Base-by-base conservation (phyloP, 2,329 filamentous ascomycete species). In the Geoglossum cookeanum region DNA sequence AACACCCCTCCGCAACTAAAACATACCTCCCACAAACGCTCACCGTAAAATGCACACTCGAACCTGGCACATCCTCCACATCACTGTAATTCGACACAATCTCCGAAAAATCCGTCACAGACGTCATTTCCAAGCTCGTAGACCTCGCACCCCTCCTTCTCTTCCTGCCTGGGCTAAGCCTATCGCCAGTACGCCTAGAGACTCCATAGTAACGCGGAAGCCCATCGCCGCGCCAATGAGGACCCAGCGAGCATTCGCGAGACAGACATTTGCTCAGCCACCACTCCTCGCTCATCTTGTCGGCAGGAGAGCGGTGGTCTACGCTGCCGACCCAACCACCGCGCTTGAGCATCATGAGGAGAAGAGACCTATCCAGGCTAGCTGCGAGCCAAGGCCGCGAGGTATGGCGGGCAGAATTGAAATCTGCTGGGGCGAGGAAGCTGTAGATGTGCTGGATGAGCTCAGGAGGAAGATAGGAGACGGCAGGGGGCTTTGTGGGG, bases 331-430 rank as follows among this genome's bases (percentile, higher is more conserved):
- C 76, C 75, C 78, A 80, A 3, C 78, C 78, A 42, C 76, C 76
- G 58, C 75, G 69, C 61, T 71, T 73, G 49, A 83, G 63, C 76
- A 82, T 81, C 1, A 62, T 63, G 30, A 68, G 66, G 9, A 84
- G 68, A 1, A 84, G 61, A 1, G 63, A 67, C 47, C 67, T 66
- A 55, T 80, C 69, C n/a, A 84, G 65, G 55, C 79, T 78, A 27
- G 73, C 74, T 42, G 73, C 66, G 69, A 82, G 79, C 81, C 79
- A 85, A 39, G 68, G 66, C 51, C 75, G 74, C 63, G 80, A 85
- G 17, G 75, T 75, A 60, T 78, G 75, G 17, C 81, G 74, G 15
- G 80, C 79, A 57, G 77, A 72, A 62, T 85, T 76, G 64, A 83
- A 84, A 61, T 76, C 73, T 29, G 67, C 65, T 0, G 75, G 75